Evolutionary conservation across 495 filamentous ascomycete genomes (phyloP), one percentile per base, ranked within the genome.

Genomic region (Neurospora sp.): DNA sequence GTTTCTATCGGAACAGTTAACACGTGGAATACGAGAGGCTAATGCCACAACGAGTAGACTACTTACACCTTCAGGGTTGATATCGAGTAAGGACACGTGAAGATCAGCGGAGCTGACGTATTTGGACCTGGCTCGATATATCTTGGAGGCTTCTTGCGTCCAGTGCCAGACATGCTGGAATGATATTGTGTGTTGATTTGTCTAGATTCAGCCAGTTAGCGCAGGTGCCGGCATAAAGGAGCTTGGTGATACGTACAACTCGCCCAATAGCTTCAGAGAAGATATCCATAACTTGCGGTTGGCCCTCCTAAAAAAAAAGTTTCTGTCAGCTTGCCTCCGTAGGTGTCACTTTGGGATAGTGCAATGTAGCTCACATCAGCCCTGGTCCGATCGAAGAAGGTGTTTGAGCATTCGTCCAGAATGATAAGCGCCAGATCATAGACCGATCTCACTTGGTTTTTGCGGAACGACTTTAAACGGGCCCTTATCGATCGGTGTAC

Each of bases 391-490:
- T 92, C 90, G 74, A 86, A 86, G 16, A 93, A 91, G 1, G 89
- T 84, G 0, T 88, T 88, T 9, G 86, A 88, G 76, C 90, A 92
- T 72, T 91, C 86, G 69, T 87, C 87, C 0, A 90, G 89, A 40
- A 93, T 90, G 39, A 92, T 84, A 4, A 89, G 85, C 3, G 87
- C 91, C 3, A 93, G 79, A 72, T 93, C 91, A 74, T 90, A 91
- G 0, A 90, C 86, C 1, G 90, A 90, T 27, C 90, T 86, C 74
- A 92, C 90, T 70, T 91, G 87, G 72, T 89, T 87, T 5, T 88
- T 86, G 16, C 77, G 76, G 3, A 69, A 71, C 9, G 74, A 70
- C 38, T 80, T 75, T 0, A 86, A 60, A 1, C 79, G 77, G 0
- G 73, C 71, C 5, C 84, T 77, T 54, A 93, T 87, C 5, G 88